Percentiles rank a stretch among this genome's conserved stretches.
Evolutionary conservation across 805 yeast genomes (phyloP).

Genomic region (Hanseniaspora occidentalis): DNA sequence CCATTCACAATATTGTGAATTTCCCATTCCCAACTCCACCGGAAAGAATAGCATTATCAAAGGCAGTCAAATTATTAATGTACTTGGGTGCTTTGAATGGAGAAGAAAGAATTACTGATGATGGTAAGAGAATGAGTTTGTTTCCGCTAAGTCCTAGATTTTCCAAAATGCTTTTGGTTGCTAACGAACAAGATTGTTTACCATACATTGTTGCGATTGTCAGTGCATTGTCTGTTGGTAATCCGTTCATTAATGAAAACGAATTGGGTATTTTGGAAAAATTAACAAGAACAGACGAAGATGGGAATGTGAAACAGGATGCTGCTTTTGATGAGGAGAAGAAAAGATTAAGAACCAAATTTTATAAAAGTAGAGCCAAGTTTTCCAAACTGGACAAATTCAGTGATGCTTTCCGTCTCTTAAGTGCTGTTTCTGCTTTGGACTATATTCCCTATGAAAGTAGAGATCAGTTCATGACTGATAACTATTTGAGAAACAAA

Average conservation of each 20-base stretch:
- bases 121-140: constrained; percentile 76
- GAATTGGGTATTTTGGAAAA: constrained; percentile 46
- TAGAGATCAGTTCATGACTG: constrained; percentile 35
- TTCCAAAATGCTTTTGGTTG: constrained; percentile 78
- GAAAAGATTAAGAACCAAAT: constrained; percentile 36
- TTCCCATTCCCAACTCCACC: constrained; percentile 98
- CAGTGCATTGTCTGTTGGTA: constrained; percentile 86
- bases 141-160: constrained; percentile 93
- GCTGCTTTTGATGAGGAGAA: constrained; percentile 24
- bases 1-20: constrained; percentile 76
- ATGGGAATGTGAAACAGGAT: constrained; percentile 15
- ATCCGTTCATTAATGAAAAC: constrained; percentile 67
- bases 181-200: constrained; percentile 75
- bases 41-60: constrained; percentile 40
- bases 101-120: constrained; percentile 47
- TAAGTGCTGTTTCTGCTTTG: constrained; percentile 78
- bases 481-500: constrained; percentile 64
- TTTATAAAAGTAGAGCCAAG: constrained; percentile 41
- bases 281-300: constrained; percentile 15
- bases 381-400: constrained; percentile 58
- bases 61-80: constrained; percentile 56
- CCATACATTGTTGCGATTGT: constrained; percentile 87
- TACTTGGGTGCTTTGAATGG: constrained; percentile 64
- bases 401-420: constrained; percentile 62
- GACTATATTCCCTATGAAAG: constrained; percentile 53